phyloP scores from a whole-genome alignment of 1,284 basidiomycete genomes.

The Veloporphyrellus conicus region DNA sequence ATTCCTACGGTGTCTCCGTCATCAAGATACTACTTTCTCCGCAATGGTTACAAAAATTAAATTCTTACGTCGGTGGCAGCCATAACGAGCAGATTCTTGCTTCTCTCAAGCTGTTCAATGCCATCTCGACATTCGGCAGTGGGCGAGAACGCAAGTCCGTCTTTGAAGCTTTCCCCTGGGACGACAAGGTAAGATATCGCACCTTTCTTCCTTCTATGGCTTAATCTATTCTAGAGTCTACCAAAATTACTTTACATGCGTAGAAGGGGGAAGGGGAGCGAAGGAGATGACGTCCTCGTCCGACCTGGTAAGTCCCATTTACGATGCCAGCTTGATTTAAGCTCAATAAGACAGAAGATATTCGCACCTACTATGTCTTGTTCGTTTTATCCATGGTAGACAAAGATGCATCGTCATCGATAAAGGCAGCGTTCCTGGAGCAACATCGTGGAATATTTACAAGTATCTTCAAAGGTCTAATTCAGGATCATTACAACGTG shows the following conservation, averaged over 20 bases:
- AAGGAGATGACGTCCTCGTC: constrained; percentile 42
- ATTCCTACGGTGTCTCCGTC: constrained; percentile 55
- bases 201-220: not conserved
- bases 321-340: not conserved
- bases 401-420: constrained; percentile 39
- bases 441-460: constrained; percentile 59
- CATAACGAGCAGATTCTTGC: constrained; percentile 62
- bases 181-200: constrained; percentile 52
- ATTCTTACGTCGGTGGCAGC: constrained; percentile 53
- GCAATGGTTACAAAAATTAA: constrained; percentile 51
- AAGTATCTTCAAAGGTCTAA: constrained; percentile 64
- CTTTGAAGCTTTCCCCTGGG: constrained; percentile 70
- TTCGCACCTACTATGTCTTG: constrained; percentile 64
- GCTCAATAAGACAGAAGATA: constrained; percentile 45
- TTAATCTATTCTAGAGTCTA: constrained; percentile 44
- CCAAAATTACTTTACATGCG: constrained; percentile 68
- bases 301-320: constrained; percentile 49
- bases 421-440: constrained; percentile 63
- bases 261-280: constrained; percentile 47
- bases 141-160: constrained; percentile 59
- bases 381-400: constrained; percentile 70
- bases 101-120: constrained; percentile 58
- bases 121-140: constrained; percentile 58
- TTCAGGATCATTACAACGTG: constrained; percentile 57
- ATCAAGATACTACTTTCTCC: constrained; percentile 54